A percentile compares a stretch with the other conserved stretches of the same genome.
Evolutionary conservation across 257 asterid species (phyloP).

Genomic region (Catharanthus roseus): DNA sequence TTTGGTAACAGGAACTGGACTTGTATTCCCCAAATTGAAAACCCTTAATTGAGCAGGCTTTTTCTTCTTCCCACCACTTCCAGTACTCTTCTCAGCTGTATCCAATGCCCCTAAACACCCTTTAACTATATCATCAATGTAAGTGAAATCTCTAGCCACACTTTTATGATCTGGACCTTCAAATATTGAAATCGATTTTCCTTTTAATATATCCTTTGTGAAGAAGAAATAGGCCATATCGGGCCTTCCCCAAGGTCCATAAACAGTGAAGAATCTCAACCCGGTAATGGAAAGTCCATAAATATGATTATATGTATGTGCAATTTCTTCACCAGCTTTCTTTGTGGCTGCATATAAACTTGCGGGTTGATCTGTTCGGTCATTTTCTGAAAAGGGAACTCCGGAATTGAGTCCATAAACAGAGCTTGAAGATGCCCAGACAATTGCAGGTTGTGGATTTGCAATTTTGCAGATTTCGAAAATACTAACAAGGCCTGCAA

Average conservation of each 20-base stretch:
- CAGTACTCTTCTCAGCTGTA: constrained; percentile 37
- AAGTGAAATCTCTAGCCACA: constrained; percentile 43
- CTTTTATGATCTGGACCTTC: constrained; percentile 30
- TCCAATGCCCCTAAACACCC: constrained; percentile 35
- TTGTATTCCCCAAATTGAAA: constrained; percentile 41
- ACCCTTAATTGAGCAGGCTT: constrained; percentile 34
- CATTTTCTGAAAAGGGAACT: constrained; percentile 37
- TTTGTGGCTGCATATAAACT: constrained; percentile 43
- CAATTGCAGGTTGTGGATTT: constrained; percentile 36
- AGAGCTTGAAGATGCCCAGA: constrained; percentile 49
- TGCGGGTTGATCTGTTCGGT: constrained; percentile 35
- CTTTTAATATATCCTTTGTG: constrained; percentile 33
- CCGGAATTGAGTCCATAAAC: constrained; percentile 39
- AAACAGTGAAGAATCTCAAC: constrained; percentile 34
- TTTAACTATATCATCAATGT: constrained; percentile 36
- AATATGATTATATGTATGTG: constrained; percentile 39
- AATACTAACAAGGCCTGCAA: constrained; percentile 42
- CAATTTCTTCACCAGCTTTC: constrained; percentile 49
- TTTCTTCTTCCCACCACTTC: constrained; percentile 39
- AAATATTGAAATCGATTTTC: constrained; percentile 23
- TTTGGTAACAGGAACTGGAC: constrained; percentile 22
- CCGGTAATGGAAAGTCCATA: constrained; percentile 43
- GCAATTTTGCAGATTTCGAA: constrained; percentile 40
- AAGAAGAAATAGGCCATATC: constrained; percentile 49
- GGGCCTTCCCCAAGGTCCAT: constrained; percentile 50